Percentiles rank a stretch among this genome's conserved stretches.
Conservation (phyloP, 306 rosid species). For the Quercus cerris region DNA sequence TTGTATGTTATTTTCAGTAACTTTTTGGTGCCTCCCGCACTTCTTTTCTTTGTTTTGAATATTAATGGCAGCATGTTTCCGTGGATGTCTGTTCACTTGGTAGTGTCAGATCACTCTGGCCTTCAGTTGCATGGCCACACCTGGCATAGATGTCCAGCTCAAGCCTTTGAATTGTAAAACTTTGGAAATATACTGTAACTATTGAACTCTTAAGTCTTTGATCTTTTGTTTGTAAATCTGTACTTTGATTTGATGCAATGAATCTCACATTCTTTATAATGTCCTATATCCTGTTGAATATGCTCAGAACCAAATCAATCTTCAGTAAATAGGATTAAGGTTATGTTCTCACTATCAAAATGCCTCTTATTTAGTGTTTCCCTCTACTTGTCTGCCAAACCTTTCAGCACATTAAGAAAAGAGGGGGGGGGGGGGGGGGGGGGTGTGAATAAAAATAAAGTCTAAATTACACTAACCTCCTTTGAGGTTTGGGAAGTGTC, state of each 20-base stretch:
- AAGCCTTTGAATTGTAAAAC: not conserved
- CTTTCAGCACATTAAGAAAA: not conserved
- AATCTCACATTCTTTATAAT: not conserved
- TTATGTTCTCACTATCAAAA: not conserved
- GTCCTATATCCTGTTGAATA: not conserved
- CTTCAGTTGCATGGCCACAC: not conserved
- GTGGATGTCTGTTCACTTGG: not conserved
- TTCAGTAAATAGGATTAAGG: not conserved
- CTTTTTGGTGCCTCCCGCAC: not conserved
- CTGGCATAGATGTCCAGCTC: not conserved
- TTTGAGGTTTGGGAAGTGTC: too few relatives aligned
- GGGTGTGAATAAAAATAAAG: too few relatives aligned
- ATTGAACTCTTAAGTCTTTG: not conserved
- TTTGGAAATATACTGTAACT: not conserved
- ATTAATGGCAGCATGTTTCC: not conserved
- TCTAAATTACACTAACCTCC: too few relatives aligned
- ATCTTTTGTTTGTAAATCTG: not conserved
- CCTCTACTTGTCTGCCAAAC: not conserved
- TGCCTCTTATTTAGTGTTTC: constrained; percentile 8
- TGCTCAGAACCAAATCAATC: not conserved
- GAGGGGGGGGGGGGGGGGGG: too few relatives aligned
- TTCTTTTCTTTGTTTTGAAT: not conserved
- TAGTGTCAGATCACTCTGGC: not conserved
- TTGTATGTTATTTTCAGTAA: not conserved
- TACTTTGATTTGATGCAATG: not conserved